phyloP scores from a whole-genome alignment of 495 filamentous ascomycete species.

The Hyphodiscus hymeniophilus region DNA sequence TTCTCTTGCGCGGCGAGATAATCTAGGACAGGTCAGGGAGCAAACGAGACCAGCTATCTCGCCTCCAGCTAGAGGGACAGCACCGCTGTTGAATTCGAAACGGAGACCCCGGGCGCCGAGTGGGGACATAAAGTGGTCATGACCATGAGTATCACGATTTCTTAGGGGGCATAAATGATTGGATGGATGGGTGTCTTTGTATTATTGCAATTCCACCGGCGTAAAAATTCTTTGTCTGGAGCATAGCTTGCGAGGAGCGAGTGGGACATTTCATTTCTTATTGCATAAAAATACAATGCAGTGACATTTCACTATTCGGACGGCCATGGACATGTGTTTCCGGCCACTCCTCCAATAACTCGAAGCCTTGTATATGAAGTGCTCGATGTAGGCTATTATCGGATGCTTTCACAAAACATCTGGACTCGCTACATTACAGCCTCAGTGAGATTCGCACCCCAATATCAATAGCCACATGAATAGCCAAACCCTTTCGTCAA shows the following conservation, averaged over 20 bases:
- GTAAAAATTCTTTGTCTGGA: conserved; percentile 4
- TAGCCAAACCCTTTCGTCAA: no score
- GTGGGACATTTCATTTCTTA: background rate
- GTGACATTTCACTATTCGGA: background rate
- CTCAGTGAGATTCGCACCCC: no score
- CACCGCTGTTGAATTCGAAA: conserved; percentile 19
- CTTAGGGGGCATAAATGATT: background rate
- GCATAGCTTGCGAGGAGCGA: conserved; percentile 14
- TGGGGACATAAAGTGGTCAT: conserved; percentile 23
- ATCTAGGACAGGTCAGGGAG: conserved; percentile 7
- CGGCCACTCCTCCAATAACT: no score
- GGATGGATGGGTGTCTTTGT: background rate
- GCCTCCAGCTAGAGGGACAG: conserved; percentile 11
- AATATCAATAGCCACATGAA: no score
- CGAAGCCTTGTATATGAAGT: no score
- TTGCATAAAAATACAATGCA: conserved; percentile 3
- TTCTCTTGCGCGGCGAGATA: conserved; percentile 7
- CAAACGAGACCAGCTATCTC: conserved; percentile 11
- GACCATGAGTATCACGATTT: conserved; percentile 1
- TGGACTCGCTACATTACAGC: no score
- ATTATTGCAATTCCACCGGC: conserved; percentile 10
- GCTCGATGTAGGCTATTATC: no score
- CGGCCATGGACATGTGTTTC: background rate
- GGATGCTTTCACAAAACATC: no score
- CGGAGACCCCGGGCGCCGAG: conserved; percentile 16